phyloP scores from a whole-genome alignment of 148 eudicot species.

The Cornus kousa region DNA sequence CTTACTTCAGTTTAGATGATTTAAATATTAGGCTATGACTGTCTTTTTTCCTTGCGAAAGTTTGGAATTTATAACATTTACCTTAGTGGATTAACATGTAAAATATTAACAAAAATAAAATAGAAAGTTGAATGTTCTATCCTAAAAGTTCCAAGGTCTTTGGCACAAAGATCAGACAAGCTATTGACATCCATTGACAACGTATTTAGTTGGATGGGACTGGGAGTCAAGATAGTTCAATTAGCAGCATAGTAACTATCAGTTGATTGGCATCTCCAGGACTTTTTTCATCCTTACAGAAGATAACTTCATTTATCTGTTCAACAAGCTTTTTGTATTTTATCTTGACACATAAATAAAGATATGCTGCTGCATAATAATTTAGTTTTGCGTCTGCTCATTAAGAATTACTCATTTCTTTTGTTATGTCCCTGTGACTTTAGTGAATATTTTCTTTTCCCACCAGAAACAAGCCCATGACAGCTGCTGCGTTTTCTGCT shows the following conservation, averaged over 20 bases:
- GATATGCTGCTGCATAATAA: not conserved
- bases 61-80: not conserved
- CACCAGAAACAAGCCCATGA: conserved; percentile 81
- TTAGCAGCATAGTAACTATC: not conserved
- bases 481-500: conserved; percentile 79
- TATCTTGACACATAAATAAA: not conserved
- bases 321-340: not conserved
- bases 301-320: not conserved
- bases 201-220: not conserved
- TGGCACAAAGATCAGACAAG: not conserved
- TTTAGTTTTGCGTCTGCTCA: not conserved
- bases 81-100: not conserved
- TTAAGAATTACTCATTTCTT: not conserved
- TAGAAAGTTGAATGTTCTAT: not conserved
- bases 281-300: not conserved
- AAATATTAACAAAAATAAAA: not conserved
- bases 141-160: not conserved
- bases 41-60: too few species aligned
- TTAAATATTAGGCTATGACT: not conserved
- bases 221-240: not conserved
- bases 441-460: not conserved
- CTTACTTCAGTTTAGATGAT: conserved; percentile 3
- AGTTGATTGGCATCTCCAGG: not conserved
- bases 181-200: not conserved
- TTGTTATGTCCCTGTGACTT: not conserved